A percentile compares a stretch with the other conserved stretches of the same genome.
Evolutionary conservation across 768 basidiomycete species (phyloP).

Genomic region (Trametes coccinea): DNA sequence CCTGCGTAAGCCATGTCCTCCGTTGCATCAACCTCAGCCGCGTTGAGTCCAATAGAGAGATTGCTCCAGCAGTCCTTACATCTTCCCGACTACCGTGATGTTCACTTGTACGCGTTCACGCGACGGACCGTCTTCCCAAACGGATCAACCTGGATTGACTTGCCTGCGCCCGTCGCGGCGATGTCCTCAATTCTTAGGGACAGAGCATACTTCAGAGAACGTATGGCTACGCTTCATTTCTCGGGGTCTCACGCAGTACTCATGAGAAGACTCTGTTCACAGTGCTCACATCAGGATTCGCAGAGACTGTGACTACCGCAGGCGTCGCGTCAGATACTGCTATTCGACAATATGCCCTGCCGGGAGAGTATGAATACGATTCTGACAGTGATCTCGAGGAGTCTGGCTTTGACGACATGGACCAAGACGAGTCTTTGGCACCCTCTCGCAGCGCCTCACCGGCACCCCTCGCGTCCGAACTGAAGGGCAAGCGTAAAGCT

Average conservation of each 20-base stretch:
- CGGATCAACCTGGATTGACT: background rate
- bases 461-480: background rate
- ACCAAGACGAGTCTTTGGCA: background rate
- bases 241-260: too few species aligned
- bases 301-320: conserved; percentile 4
- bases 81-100: background rate
- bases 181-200: conserved; percentile 3
- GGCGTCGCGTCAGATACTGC: background rate
- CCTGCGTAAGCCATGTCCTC: background rate
- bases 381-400: conserved; percentile 24
- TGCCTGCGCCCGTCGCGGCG: conserved; percentile 3
- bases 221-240: background rate
- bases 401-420: conserved; percentile 15
- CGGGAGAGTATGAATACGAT: conserved; percentile 25
- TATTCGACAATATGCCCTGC: conserved; percentile 3
- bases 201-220: background rate
- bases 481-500: background rate
- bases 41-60: background rate
- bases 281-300: conserved; percentile 19
- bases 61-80: background rate
- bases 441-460: background rate
- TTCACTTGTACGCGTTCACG: conserved; percentile 5
- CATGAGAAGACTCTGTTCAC: background rate
- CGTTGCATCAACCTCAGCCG: background rate
- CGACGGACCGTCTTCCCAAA: background rate